Conservation (phyloP, 495 filamentous ascomycete genomes). For the Lentithecium fluviatile region DNA sequence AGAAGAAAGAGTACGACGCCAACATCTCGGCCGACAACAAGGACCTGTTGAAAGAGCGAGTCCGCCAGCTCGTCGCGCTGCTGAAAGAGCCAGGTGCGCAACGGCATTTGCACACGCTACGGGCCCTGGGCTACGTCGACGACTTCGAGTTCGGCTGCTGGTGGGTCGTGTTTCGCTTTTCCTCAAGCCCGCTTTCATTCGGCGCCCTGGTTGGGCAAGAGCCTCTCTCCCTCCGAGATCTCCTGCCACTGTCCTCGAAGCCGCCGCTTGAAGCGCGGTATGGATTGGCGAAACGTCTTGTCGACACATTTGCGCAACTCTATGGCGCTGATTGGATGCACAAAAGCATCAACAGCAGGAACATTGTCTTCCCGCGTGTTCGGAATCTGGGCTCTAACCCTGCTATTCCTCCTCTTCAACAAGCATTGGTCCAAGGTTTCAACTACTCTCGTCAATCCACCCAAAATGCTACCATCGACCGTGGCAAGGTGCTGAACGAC, state of each 20-base stretch:
- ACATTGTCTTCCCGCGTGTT: conserved; percentile 10
- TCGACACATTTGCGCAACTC: background rate
- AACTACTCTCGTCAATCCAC: conserved; percentile 2
- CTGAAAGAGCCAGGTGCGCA: background rate
- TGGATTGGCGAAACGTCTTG: conserved; percentile 4
- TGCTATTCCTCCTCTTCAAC: background rate
- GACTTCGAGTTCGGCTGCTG: conserved; percentile 7
- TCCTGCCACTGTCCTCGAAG: background rate
- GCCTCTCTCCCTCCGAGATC: background rate
- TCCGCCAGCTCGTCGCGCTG: conserved; percentile 3
- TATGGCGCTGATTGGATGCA: conserved; percentile 10
- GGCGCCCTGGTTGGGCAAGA: background rate
- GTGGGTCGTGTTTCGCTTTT: conserved; percentile 14
- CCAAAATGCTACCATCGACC: conserved; percentile 1
- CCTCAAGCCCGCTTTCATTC: background rate
- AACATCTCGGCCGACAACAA: conserved; percentile 4
- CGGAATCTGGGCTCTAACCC: background rate
- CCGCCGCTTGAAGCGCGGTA: background rate
- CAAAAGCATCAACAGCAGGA: conserved; percentile 17
- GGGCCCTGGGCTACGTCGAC: background rate
- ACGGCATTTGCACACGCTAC: conserved; percentile 9
- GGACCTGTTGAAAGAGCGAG: conserved; percentile 11
- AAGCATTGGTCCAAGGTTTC: conserved; percentile 6
- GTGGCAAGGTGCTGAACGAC: conserved; percentile 4
- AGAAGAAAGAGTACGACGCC: conserved; percentile 17